phyloP scores from a whole-genome alignment of 441 rosid species.

The Aleurites moluccanus region DNA sequence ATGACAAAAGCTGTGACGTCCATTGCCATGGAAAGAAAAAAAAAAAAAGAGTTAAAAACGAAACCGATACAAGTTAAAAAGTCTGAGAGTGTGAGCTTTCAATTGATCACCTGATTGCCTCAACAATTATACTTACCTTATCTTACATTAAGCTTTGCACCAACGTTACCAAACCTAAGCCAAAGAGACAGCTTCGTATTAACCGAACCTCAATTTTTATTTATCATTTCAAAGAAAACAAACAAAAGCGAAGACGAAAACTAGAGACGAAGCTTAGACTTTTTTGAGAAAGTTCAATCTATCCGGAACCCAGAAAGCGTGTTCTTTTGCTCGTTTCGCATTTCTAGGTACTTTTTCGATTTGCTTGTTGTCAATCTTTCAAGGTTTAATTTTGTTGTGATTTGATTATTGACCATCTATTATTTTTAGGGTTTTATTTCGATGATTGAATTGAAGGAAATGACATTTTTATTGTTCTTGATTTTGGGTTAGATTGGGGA shows the following conservation, averaged over 20 bases:
- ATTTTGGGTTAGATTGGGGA: slow-evolving; percentile 13
- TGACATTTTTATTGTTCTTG: background rate
- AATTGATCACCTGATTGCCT: no score
- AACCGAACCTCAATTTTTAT: slow-evolving; percentile 7
- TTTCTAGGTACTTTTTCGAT: slow-evolving; percentile 14
- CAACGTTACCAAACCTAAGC: slow-evolving; percentile 9
- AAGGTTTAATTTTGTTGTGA: background rate
- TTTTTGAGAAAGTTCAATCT: background rate
- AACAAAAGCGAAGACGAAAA: background rate
- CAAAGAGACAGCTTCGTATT: slow-evolving; percentile 4
- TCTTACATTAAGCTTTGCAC: background rate
- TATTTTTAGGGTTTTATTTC: slow-evolving; percentile 1
- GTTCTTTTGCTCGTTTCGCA: slow-evolving; percentile 3
- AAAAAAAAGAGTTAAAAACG: background rate
- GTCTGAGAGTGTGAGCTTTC: background rate
- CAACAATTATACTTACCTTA: background rate
- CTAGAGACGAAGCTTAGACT: slow-evolving; percentile 12
- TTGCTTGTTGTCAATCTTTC: background rate
- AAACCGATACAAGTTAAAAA: background rate
- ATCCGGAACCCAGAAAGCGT: background rate
- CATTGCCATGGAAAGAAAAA: background rate
- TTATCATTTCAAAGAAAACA: background rate
- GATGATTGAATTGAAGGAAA: background rate
- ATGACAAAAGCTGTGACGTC: background rate
- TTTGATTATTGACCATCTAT: background rate